Percentiles rank a stretch among this genome's conserved stretches.
These are phyloP conservation scores for Cyberlindnera nakhonratchasimensis DNA, from an alignment of 805 yeast species.

Conservation along the genomic window DNA sequence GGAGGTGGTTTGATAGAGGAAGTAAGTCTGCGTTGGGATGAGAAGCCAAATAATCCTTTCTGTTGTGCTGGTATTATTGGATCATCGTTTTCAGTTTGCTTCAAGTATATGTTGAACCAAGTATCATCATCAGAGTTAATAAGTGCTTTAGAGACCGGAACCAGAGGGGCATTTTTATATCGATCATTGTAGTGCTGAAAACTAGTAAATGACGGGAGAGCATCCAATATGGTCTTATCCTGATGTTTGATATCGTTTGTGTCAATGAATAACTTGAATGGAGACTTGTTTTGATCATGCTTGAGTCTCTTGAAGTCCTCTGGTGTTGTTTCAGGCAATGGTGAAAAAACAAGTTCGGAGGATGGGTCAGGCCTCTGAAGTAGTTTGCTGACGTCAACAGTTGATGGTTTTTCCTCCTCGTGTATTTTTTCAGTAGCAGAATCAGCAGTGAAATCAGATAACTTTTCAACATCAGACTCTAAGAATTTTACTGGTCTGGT, in stretches of 20 bases:
- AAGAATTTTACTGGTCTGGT: conserved; percentile 41
- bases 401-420: not conserved
- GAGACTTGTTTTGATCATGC: conserved; percentile 15
- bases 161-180: conserved; percentile 32
- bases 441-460: conserved; percentile 10
- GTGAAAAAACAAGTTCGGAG: conserved; percentile 23
- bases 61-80: conserved; percentile 39
- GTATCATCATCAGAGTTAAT: conserved; percentile 61
- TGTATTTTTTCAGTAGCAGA: not conserved
- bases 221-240: conserved; percentile 34
- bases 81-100: conserved; percentile 44
- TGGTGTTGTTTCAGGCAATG: conserved; percentile 20
- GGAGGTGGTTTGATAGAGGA: conserved; percentile 74
- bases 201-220: conserved; percentile 32
- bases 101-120: conserved; percentile 57
- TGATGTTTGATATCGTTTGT: conserved; percentile 31
- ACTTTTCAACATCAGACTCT: conserved; percentile 14
- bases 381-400: conserved; percentile 39
- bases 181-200: conserved; percentile 31
- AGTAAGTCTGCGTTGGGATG: conserved; percentile 50
- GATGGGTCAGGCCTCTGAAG: conserved; percentile 32
- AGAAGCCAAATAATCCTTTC: conserved; percentile 50
- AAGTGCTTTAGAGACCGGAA: conserved; percentile 63
- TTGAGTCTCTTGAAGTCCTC: conserved; percentile 29
- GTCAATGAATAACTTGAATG: conserved; percentile 33